phyloP scores from a whole-genome alignment of 371 early-diverging fungal genomes.

The Mortierella sp. region DNA sequence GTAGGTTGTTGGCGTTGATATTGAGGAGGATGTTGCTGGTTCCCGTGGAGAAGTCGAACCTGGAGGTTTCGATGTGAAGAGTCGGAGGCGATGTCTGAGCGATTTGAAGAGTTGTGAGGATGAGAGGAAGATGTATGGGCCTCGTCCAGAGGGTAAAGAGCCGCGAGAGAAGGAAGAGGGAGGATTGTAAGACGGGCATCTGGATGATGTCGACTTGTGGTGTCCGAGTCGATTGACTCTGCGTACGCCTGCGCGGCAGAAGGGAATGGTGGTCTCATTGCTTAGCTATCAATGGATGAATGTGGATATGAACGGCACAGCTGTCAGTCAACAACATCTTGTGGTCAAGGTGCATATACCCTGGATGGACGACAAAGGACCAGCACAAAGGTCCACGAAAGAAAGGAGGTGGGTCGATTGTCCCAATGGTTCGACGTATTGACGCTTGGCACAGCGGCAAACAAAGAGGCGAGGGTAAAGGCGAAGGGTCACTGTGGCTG shows the following conservation, averaged over 20 bases:
- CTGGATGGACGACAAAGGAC: no score
- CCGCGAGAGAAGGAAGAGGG: constrained; percentile 50
- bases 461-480: no score
- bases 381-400: no score
- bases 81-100: constrained; percentile 9
- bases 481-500: no score
- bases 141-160: constrained; percentile 44
- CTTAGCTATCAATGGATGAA: not conserved
- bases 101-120: constrained; percentile 20
- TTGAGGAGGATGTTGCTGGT: constrained; percentile 10
- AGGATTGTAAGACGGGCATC: constrained; percentile 53
- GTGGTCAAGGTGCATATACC: no score
- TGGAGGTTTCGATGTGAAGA: constrained; percentile 35
- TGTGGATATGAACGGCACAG: no score
- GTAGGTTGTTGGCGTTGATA: constrained; percentile 24
- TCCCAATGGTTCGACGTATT: no score
- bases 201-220: constrained; percentile 51
- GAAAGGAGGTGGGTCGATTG: no score
- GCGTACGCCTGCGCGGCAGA: constrained; percentile 53
- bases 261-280: constrained; percentile 49
- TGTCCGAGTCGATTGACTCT: constrained; percentile 52
- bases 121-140: constrained; percentile 14
- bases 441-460: no score
- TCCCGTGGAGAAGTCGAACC: constrained; percentile 30
- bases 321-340: no score